phyloP scores from a whole-genome alignment of 805 yeast genomes.

The Candida awuae region DNA sequence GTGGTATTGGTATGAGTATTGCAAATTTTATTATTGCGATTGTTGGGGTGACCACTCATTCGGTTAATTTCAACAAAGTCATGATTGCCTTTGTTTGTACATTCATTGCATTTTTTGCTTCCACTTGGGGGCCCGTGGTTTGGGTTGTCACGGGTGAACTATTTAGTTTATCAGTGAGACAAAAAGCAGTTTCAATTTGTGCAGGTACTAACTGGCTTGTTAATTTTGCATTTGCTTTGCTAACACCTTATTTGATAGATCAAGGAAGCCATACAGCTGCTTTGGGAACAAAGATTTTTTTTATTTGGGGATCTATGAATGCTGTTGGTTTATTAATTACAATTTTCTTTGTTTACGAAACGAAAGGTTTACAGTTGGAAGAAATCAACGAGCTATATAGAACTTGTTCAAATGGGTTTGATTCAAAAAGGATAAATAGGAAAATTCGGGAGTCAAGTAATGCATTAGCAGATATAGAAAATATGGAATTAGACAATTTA shows the following conservation, averaged over 20 bases:
- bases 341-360: constrained; percentile 66
- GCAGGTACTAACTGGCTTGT: constrained; percentile 78
- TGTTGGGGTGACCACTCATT: constrained; percentile 43
- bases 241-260: constrained; percentile 69
- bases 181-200: constrained; percentile 66
- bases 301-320: constrained; percentile 72
- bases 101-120: constrained; percentile 70
- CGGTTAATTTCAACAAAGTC: constrained; percentile 42
- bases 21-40: constrained; percentile 63
- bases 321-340: constrained; percentile 51
- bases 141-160: constrained; percentile 68
- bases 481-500: not conserved
- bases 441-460: constrained; percentile 1
- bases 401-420: constrained; percentile 47
- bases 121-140: constrained; percentile 76
- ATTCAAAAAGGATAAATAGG: constrained; percentile 28
- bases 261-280: constrained; percentile 61
- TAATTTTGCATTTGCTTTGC: constrained; percentile 65
- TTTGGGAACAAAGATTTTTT: constrained; percentile 64
- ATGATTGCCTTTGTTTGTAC: constrained; percentile 60
- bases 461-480: not conserved
- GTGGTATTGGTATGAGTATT: constrained; percentile 71
- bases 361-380: constrained; percentile 72
- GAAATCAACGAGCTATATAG: constrained; percentile 72
- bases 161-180: constrained; percentile 65